These are phyloP conservation scores for Pleurotus tuoliensis DNA, from an alignment of 768 basidiomycete species.

Conservation along the genomic window DNA sequence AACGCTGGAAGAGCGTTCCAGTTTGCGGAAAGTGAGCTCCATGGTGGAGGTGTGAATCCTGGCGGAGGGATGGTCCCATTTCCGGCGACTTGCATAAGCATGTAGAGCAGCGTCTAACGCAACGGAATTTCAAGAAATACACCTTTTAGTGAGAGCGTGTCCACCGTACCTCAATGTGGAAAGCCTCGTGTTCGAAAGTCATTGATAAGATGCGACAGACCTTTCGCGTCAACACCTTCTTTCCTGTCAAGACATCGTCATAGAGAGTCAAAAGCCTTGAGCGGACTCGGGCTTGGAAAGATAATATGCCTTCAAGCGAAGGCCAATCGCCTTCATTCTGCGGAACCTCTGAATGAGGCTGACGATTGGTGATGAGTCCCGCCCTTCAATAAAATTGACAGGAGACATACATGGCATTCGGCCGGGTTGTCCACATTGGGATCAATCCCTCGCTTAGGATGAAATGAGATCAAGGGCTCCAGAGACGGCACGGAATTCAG, in stretches of 20 bases:
- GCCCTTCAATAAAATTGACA: background rate
- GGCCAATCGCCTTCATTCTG: constrained; percentile 85
- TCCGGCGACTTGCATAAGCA: constrained; percentile 83
- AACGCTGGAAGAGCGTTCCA: constrained; percentile 51
- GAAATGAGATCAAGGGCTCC: no score
- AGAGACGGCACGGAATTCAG: no score
- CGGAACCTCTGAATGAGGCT: constrained; percentile 92
- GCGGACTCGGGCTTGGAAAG: constrained; percentile 77
- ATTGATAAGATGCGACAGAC: constrained; percentile 82
- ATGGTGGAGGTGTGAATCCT: constrained; percentile 71
- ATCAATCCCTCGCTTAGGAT: constrained; percentile 82
- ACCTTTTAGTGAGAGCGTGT: background rate
- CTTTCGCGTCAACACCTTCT: constrained; percentile 54
- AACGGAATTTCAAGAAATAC: background rate
- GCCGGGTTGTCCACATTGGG: constrained; percentile 90
- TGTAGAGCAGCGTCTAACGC: constrained; percentile 77
- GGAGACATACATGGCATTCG: constrained; percentile 68
- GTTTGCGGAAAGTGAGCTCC: constrained; percentile 44
- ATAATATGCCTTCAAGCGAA: constrained; percentile 57
- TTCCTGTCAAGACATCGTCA: constrained; percentile 54
- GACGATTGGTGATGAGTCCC: constrained; percentile 1
- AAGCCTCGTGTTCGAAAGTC: constrained; percentile 86
- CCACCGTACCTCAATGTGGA: constrained; percentile 61
- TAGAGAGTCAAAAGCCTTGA: constrained; percentile 71
- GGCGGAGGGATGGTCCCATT: constrained; percentile 75